Conservation (phyloP, 495 filamentous ascomycete species). For the Pyrenula aspistea region DNA sequence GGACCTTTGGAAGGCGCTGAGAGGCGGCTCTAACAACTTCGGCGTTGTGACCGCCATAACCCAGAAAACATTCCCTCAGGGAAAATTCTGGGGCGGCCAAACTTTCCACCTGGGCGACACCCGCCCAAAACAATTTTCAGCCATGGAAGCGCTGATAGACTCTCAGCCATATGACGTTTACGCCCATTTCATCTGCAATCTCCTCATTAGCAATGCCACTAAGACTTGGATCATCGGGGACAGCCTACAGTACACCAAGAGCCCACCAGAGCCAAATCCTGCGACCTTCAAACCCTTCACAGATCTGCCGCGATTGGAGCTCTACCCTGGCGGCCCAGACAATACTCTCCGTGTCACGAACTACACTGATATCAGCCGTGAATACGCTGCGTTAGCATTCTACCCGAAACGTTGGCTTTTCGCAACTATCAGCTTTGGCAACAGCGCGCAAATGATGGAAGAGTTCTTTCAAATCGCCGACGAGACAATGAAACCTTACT, state of each 20-base stretch:
- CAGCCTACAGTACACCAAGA: slow-evolving; percentile 11
- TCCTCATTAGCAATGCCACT: not conserved
- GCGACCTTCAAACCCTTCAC: slow-evolving; percentile 14
- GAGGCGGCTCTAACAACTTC: slow-evolving; percentile 36
- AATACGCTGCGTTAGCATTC: slow-evolving; percentile 10
- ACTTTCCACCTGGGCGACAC: not conserved
- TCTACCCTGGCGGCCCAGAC: not conserved
- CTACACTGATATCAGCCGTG: slow-evolving; percentile 14
- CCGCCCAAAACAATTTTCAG: not conserved
- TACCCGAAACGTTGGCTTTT: slow-evolving; percentile 13
- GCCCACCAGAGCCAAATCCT: slow-evolving; percentile 9
- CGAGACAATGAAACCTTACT: slow-evolving; percentile 9
- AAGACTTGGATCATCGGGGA: not conserved
- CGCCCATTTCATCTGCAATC: not conserved
- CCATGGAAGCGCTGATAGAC: not conserved
- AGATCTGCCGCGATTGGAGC: slow-evolving; percentile 4
- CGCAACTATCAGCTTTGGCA: slow-evolving; percentile 13
- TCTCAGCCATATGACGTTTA: not conserved
- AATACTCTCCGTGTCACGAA: slow-evolving; percentile 13
- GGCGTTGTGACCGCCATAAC: slow-evolving; percentile 34
- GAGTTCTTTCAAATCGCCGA: slow-evolving; percentile 14
- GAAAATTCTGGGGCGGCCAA: slow-evolving; percentile 25
- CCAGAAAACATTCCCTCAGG: slow-evolving; percentile 21
- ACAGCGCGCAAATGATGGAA: slow-evolving; percentile 9
- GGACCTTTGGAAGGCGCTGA: slow-evolving; percentile 31